A percentile compares a stretch with the other conserved stretches of the same genome.
Conservation (phyloP, 2,329 filamentous ascomycete genomes). For the Epichloe bromicola region DNA sequence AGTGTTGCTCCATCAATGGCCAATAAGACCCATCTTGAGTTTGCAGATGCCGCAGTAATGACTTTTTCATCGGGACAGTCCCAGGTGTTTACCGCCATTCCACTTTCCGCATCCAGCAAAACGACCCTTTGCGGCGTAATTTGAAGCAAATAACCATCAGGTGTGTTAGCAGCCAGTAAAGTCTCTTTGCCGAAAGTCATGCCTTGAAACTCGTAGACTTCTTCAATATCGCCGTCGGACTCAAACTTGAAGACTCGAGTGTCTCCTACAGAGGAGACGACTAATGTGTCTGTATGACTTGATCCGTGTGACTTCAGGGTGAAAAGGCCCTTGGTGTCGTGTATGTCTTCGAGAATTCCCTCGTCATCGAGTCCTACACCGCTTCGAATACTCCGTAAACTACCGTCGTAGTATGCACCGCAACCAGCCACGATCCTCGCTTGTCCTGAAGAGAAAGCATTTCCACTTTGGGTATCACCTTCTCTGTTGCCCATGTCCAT, state of each 20-base stretch:
- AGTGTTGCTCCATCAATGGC: conserved; percentile 64
- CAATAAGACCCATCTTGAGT: conserved; percentile 55
- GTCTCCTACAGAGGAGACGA: conserved; percentile 72
- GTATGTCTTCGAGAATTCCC: conserved; percentile 68
- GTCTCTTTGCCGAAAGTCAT: conserved; percentile 59
- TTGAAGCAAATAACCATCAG: conserved; percentile 55
- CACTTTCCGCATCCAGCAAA: conserved; percentile 47
- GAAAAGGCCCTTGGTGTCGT: conserved; percentile 61
- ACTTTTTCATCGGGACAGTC: conserved; percentile 28
- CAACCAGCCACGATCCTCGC: conserved; percentile 88
- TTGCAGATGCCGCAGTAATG: conserved; percentile 71
- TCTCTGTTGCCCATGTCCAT: conserved; percentile 91
- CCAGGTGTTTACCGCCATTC: conserved; percentile 48
- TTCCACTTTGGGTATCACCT: conserved; percentile 59
- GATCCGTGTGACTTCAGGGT: conserved; percentile 41
- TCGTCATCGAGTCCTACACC: conserved; percentile 86
- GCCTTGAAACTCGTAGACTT: conserved; percentile 64
- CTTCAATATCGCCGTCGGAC: conserved; percentile 65
- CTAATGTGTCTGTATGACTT: conserved; percentile 51
- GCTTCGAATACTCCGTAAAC: conserved; percentile 77
- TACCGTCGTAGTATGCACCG: conserved; percentile 80
- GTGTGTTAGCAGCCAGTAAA: conserved; percentile 54
- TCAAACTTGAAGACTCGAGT: conserved; percentile 74
- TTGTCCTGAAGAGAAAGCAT: conserved; percentile 90
- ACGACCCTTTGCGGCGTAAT: conserved; percentile 53